Conservation (phyloP, 768 basidiomycete genomes). For the Galerina sulciceps region DNA sequence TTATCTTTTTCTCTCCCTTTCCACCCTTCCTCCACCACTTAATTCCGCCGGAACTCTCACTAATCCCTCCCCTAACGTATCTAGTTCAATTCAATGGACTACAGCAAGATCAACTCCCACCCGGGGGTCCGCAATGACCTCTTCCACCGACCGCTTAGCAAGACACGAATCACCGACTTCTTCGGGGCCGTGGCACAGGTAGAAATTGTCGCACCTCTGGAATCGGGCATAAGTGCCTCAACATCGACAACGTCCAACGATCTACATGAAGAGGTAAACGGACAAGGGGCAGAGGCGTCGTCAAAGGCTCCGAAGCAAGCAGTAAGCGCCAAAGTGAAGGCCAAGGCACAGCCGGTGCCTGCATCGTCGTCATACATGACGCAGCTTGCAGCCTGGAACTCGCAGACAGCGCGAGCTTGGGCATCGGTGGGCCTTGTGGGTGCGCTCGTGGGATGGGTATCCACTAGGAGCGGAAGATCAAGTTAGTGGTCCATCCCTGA, state of each 20-base stretch:
- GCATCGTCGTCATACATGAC: neutral
- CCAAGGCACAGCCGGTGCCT: no score
- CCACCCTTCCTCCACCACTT: no score
- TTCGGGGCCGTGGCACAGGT: slow-evolving; percentile 88
- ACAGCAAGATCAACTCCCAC: slow-evolving; percentile 75
- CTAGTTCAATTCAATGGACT: slow-evolving; percentile 86
- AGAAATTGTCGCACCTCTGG: slow-evolving; percentile 50
- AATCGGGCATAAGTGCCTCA: neutral
- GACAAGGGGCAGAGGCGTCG: neutral
- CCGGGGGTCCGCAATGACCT: slow-evolving; percentile 89
- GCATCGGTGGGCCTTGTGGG: slow-evolving; percentile 30
- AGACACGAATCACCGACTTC: slow-evolving; percentile 78
- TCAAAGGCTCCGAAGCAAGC: no score
- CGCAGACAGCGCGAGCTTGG: slow-evolving; percentile 29
- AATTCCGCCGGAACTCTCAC: no score
- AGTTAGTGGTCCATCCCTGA: neutral
- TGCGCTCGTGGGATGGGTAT: slow-evolving; percentile 2
- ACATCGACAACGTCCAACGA: neutral
- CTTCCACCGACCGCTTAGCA: slow-evolving; percentile 68
- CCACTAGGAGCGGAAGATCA: neutral
- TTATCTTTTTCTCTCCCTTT: no score
- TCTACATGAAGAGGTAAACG: neutral
- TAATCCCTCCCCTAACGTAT: neutral
- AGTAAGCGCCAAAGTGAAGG: no score
- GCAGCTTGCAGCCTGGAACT: slow-evolving; percentile 12